These are phyloP conservation scores for Xylaria digitata DNA, from an alignment of 2,329 filamentous ascomycete genomes.

Conservation along the genomic window DNA sequence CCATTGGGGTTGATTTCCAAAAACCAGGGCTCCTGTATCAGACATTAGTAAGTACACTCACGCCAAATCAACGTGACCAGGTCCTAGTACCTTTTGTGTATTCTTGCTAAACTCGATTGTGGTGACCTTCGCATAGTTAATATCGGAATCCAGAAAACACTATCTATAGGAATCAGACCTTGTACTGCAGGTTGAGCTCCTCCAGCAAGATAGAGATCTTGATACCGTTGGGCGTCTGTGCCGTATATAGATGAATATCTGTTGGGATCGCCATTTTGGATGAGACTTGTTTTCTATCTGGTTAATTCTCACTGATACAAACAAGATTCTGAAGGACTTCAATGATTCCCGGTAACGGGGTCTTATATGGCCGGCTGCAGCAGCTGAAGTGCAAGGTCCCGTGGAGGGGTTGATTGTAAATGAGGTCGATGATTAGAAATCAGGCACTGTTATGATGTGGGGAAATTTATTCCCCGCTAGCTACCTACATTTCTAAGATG, in stretches of 20 bases:
- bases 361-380: slow-evolving; percentile 11
- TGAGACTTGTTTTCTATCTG: slow-evolving; percentile 39
- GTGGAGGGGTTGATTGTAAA: slow-evolving; percentile 13
- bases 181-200: slow-evolving; percentile 85
- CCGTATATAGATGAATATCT: slow-evolving; percentile 84
- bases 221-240: slow-evolving; percentile 87
- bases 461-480: slow-evolving; percentile 7
- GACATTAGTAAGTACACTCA: slow-evolving; percentile 8
- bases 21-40: slow-evolving; percentile 76
- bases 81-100: slow-evolving; percentile 70
- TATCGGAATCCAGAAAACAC: not conserved
- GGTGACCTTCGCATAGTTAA: slow-evolving; percentile 55
- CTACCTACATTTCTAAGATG: slow-evolving; percentile 11
- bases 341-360: not conserved
- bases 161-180: slow-evolving; percentile 58
- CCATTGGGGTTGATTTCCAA: slow-evolving; percentile 93
- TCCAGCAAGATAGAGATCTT: slow-evolving; percentile 89
- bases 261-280: slow-evolving; percentile 61
- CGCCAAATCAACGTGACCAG: not conserved
- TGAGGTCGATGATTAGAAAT: slow-evolving; percentile 38
- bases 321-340: not conserved
- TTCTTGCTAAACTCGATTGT: slow-evolving; percentile 79
- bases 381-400: not conserved
- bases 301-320: slow-evolving; percentile 37
- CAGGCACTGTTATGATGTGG: slow-evolving; percentile 28